phyloP scores from a whole-genome alignment of 805 yeast species.

The Debaryomyces tyrocola region DNA sequence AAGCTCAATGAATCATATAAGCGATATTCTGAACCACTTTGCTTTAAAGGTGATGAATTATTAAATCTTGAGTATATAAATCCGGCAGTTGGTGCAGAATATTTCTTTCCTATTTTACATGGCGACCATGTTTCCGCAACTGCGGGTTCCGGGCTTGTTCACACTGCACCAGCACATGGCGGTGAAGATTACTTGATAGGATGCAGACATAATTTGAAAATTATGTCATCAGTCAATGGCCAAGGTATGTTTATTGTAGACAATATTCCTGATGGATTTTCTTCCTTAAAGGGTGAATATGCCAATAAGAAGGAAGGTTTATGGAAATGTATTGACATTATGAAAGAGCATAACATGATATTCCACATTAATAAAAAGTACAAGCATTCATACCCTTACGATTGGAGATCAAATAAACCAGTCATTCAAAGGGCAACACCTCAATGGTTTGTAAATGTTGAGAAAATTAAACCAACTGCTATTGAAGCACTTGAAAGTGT shows the following conservation, averaged over 20 bases:
- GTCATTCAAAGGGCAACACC: constrained; percentile 94
- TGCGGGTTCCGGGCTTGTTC: constrained; percentile 95
- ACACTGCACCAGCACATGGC: constrained; percentile 98
- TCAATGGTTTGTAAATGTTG: constrained; percentile 94
- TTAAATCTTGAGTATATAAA: constrained; percentile 48
- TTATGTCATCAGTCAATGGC: constrained; percentile 78
- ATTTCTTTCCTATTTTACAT: constrained; percentile 59
- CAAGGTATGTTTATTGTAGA: constrained; percentile 66
- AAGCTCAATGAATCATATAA: constrained; percentile 22
- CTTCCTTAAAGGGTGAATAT: constrained; percentile 44
- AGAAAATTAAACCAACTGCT: constrained; percentile 65
- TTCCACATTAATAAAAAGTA: constrained; percentile 50
- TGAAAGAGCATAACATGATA: constrained; percentile 47
- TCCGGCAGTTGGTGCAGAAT: constrained; percentile 44
- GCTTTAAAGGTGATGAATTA: constrained; percentile 21
- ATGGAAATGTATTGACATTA: constrained; percentile 53
- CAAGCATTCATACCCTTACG: constrained; percentile 89
- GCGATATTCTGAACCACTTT: not conserved
- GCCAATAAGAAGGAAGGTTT: constrained; percentile 26
- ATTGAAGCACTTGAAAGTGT: constrained; percentile 60
- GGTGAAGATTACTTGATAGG: constrained; percentile 86
- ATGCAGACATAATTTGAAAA: constrained; percentile 50
- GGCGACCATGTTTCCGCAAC: constrained; percentile 79
- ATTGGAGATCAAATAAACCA: constrained; percentile 95
- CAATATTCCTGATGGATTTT: constrained; percentile 45